Evolutionary conservation across 306 rosid species (phyloP), one percentile per base, ranked within the genome.

Genomic region (Cotoneaster glaucophyllus): DNA sequence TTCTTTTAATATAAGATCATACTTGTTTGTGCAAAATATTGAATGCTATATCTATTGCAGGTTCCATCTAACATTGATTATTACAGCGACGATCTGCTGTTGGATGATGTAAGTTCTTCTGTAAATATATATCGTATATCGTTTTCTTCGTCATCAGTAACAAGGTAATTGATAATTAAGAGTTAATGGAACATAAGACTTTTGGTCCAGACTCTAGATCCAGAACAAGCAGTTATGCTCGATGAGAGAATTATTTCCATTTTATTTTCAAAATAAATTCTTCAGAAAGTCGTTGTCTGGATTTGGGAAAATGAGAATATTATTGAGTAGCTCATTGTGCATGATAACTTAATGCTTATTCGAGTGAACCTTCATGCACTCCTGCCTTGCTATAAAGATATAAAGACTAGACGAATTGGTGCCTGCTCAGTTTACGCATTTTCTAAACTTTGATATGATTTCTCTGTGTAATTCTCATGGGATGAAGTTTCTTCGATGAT

Each of bases 41-140:
- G 72, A 83, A 67, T 12, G 76, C 44, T 67, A 37, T 79, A 32
- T 76, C 59, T 7, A n/a, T 54, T 32, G 66, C 91, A 92, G 97
- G 78, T 86, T 92, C 76, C 97, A 92, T 83, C 74, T 85, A 22
- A 92, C 96, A 50, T 82, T 92, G 91, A 85, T 92, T 32, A 86
- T 82, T 79, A 92, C 97, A 75, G 97, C 96, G 15, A 92, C 96
- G 43, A 78, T 89, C 77, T 92, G 96, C 85, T 89, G 97, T 82
- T 92, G 97, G 97, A 86, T 92, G 97, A 92, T 92, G 96, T 92
- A 82, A 92, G 97, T 86, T 19, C 45, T 31, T 37, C 44, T 76
- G 79, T 70, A 29, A 67, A 59, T 74, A 53, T 53, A 31, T 75
- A 17, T 71, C 31, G 1, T 31, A 64, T 64, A 31, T 31, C 13